A percentile compares a stretch with the other conserved stretches of the same genome.
These are phyloP conservation scores for Pleochaeta shiraiana DNA, from an alignment of 2,329 filamentous ascomycete species.

Conservation along the genomic window DNA sequence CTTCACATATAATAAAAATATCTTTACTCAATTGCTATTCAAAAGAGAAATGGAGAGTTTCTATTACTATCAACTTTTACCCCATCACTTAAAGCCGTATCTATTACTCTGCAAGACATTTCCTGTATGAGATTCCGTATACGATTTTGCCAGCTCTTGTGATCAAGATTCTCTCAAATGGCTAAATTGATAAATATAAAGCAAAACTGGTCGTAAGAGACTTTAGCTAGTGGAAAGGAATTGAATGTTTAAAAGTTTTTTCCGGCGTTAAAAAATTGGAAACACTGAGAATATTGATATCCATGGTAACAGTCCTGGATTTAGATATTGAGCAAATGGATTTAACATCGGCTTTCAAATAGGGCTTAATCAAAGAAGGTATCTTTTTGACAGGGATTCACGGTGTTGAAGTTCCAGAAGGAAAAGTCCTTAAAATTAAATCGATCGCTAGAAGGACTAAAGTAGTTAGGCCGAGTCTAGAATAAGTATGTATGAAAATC, in stretches of 20 bases:
- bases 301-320: not conserved
- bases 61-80: too few relatives aligned
- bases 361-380: not conserved
- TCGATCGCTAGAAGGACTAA: not conserved
- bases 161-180: not conserved
- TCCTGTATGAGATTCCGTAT: too few relatives aligned
- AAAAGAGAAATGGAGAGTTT: too few relatives aligned
- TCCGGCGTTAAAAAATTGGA: not conserved
- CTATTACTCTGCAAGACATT: too few relatives aligned
- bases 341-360: not conserved
- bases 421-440: not conserved
- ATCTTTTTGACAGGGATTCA: not conserved
- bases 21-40: too few relatives aligned
- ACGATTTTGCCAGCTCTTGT: too few relatives aligned
- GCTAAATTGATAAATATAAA: not conserved
- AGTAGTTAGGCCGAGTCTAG: not conserved
- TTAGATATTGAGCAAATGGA: slow-evolving; percentile 1
- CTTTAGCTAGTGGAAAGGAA: not conserved
- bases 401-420: not conserved
- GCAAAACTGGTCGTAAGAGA: not conserved
- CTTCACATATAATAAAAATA: too few relatives aligned
- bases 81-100: too few relatives aligned
- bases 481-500: not conserved
- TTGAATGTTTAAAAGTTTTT: not conserved
- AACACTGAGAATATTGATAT: not conserved